Conservation (phyloP, 169 alveolate species). For the Plasmodium yoelii region DNA sequence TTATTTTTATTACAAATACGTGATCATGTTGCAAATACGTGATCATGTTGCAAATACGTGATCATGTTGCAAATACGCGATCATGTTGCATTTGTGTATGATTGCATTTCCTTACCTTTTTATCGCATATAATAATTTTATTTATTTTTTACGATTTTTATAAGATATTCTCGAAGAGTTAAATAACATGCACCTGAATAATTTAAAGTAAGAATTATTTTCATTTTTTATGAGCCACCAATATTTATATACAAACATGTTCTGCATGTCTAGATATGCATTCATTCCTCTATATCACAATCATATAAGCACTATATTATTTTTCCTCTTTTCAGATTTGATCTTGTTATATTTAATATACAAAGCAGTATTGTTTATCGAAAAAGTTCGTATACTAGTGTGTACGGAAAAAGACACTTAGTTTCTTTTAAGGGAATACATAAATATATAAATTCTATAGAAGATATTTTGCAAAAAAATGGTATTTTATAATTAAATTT, state of each 20-base stretch:
- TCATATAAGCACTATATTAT: neutral
- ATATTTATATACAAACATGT: neutral
- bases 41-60: too few relatives aligned
- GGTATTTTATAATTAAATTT: conserved; percentile 2
- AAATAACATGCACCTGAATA: conserved; percentile 49
- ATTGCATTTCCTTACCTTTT: too few relatives aligned
- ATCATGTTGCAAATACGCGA: too few relatives aligned
- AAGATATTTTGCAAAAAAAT: conserved; percentile 30
- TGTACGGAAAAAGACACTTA: conserved; percentile 51
- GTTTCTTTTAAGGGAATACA: conserved; percentile 62
- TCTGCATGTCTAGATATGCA: neutral
- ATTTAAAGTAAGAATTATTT: conserved; percentile 19
- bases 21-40: too few relatives aligned
- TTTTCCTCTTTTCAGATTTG: conserved; percentile 22
- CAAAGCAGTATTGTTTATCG: conserved; percentile 37
- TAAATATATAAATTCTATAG: conserved; percentile 12
- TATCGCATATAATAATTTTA: neutral
- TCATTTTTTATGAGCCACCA: too few relatives aligned
- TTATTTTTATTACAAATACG: too few relatives aligned
- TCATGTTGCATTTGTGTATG: too few relatives aligned
- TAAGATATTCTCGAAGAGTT: conserved; percentile 64
- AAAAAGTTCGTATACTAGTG: conserved; percentile 41
- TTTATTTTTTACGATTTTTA: neutral
- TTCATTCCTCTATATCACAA: neutral
- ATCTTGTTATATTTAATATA: conserved; percentile 35